Base-by-base conservation (phyloP, 768 basidiomycete genomes). In the Leccinum boreale region DNA sequence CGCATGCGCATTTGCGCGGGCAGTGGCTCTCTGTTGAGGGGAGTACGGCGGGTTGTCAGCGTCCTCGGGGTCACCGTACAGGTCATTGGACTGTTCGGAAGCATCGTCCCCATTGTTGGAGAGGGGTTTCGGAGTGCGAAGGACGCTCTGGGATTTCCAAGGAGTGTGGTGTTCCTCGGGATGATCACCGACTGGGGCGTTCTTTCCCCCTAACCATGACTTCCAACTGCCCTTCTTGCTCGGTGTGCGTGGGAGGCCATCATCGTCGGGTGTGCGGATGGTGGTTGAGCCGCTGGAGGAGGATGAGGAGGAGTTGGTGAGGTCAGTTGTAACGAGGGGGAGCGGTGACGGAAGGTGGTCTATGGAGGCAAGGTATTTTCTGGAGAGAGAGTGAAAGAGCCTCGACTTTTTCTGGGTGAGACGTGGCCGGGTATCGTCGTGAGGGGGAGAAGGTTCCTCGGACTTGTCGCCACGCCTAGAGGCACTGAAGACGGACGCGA, bases 181-280 rank as follows among this genome's bases (percentile, higher is more conserved):
- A 60, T 53, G 64, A 66, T 77, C 65, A 61, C 61, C 60, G 66
- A 63, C n/a, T 48, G 49, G 14, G 24, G 61, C 60, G 53, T 70
- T 74, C 67, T 68, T 79, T 59, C 73, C 70, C 48, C 75, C 76
- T 55, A 86, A 69, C 85, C 85, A 87, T 3, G 79, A 70, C 55
- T 78, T 77, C 85, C 84, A 88, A 28, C 77, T 76, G 64, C 77
- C 80, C 62, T 76, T 82, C 57, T 74, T 71, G 62, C 60, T 69
- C n/a, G 65, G 65, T 3, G 68, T 70, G 71, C 64, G 68, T 61
- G 70, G 59, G 67, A 67, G 59, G 68, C 66, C 57, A 60, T 84
- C 82, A 54, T 87, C 86, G 65, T 83, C 84, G 47, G 86, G 85
- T 7, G 85, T 86, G 56, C 78, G 84, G 36, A 84, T 69, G 58